These are phyloP conservation scores for Lagenidium sp. DNA, from an alignment of 352 stramenopile genomes.

Conservation along the genomic window DNA sequence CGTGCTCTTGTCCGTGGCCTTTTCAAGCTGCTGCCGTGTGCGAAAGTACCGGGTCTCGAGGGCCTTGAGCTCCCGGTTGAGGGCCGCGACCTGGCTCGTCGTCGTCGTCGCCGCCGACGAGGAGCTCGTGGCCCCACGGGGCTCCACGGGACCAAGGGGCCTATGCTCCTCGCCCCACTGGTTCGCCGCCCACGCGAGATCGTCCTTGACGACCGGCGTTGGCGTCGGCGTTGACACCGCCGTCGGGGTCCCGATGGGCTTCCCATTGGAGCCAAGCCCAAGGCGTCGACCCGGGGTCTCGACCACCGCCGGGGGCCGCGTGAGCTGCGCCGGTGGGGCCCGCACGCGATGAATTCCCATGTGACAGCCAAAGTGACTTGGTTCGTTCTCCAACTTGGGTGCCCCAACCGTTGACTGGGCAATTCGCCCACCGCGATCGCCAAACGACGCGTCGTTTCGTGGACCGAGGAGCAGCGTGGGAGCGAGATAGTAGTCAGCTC, in stretches of 20 bases:
- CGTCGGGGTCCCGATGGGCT: too few species aligned
- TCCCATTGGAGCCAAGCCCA: too few species aligned
- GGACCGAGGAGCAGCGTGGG: too few species aligned
- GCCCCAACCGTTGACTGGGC: conserved; percentile 1
- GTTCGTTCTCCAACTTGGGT: too few species aligned
- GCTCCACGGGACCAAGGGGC: not conserved
- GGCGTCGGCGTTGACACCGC: too few species aligned
- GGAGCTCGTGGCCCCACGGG: not conserved
- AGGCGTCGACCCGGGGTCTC: too few species aligned
- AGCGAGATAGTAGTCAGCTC: too few species aligned
- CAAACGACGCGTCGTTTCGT: conserved; percentile 14
- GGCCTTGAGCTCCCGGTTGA: conserved; percentile 64
- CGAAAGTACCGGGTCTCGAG: conserved; percentile 74
- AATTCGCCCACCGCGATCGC: not conserved
- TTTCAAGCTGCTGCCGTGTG: conserved; percentile 62
- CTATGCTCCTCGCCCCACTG: conserved; percentile 13
- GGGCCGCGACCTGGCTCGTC: conserved; percentile 37
- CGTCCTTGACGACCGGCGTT: not conserved
- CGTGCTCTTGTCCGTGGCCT: conserved; percentile 49
- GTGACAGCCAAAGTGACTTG: too few species aligned
- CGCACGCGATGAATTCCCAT: too few species aligned
- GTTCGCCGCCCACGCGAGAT: conserved; percentile 2
- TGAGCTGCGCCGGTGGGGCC: too few species aligned
- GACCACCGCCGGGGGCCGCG: too few species aligned
- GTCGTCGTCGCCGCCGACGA: not conserved